Base-by-base conservation (phyloP, 2,329 filamentous ascomycete species). In the Colletotrichum zoysiae region DNA sequence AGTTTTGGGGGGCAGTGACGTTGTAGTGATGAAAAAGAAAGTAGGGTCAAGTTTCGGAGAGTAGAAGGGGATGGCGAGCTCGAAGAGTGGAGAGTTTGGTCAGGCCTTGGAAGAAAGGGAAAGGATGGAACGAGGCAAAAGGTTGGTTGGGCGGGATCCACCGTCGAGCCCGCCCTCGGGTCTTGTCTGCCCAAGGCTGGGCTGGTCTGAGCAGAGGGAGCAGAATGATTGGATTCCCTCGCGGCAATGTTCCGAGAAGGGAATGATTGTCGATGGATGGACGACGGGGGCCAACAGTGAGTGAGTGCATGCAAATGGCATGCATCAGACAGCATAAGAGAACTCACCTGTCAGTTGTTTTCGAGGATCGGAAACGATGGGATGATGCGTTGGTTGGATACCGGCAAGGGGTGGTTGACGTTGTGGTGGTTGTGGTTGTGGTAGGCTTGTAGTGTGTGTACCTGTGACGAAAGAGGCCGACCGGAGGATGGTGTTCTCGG, bases 11-110 rank as follows among this genome's bases (percentile, higher is more conserved):
- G 42, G 16, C 4, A 46, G 44, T 58, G 73, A 63, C 66, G 60
- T 67, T 62, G 40, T 14, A 23, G n/a, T 60, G 50, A 48, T 61
- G 67, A 33, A 33, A 44, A 44, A 3, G 26, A 44, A 44, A 3
- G 26, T 16, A 75, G 73, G 73, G 65, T 68, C 66, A 74, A 70
- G 73, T 56, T 66, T 55, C 55, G 71, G 73, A 65, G 66, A 73
- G 74, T 62, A 67, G 70, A 75, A 73, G 65, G 72, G 73, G 71
- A 38, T 40, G 67, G 63, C 56, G 64, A 55, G 59, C 74, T 70
- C 56, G 70, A 65, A 63, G 65, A 61, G 74, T 75, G 67, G 60
- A 48, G 44, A n/a, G 46, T n/a, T n/a, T 48, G 61, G 60, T 59
- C 44, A 70, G 61, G 61, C 61, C 44, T 50, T 58, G 61, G 61